These are phyloP conservation scores for Flagelloscypha sp. DNA, from an alignment of 768 basidiomycete species.

Conservation along the genomic window DNA sequence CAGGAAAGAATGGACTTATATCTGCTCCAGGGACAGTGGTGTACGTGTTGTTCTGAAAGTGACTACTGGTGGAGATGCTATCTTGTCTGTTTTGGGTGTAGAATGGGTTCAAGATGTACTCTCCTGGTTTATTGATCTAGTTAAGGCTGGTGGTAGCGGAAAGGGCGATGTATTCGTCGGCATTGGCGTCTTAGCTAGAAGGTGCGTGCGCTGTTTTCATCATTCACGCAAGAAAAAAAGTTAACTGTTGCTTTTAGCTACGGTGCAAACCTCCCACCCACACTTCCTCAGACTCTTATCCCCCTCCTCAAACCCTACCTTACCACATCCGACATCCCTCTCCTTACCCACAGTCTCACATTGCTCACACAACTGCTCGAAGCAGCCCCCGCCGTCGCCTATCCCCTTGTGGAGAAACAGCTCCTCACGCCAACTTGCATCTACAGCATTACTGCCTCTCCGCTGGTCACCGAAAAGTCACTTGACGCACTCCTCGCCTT, in stretches of 20 bases:
- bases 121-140: slow-evolving; percentile 64
- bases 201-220: slow-evolving; percentile 29
- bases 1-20: slow-evolving; percentile 72
- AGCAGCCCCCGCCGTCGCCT: slow-evolving; percentile 55
- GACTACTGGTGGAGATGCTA: slow-evolving; percentile 62
- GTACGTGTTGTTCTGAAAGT: slow-evolving; percentile 80
- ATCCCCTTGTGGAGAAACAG: slow-evolving; percentile 70
- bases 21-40: slow-evolving; percentile 62
- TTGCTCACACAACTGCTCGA: slow-evolving; percentile 64
- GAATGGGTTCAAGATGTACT: slow-evolving; percentile 82
- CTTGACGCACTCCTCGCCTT: slow-evolving; percentile 80
- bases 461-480: slow-evolving; percentile 65
- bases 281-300: slow-evolving; percentile 56
- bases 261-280: slow-evolving; percentile 37
- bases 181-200: slow-evolving; percentile 60
- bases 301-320: slow-evolving; percentile 72
- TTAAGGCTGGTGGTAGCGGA: slow-evolving; percentile 76
- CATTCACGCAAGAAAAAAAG: background rate
- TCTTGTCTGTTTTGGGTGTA: no score
- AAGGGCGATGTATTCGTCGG: slow-evolving; percentile 77
- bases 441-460: slow-evolving; percentile 70
- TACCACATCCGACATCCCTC: slow-evolving; percentile 64
- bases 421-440: slow-evolving; percentile 54
- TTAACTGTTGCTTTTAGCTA: slow-evolving; percentile 20
- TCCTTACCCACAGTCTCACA: slow-evolving; percentile 64